Percentiles rank a stretch among this genome's conserved stretches.
phyloP scores from a whole-genome alignment of 192 early-diverging fungal species.

The Coemansia sp. region DNA sequence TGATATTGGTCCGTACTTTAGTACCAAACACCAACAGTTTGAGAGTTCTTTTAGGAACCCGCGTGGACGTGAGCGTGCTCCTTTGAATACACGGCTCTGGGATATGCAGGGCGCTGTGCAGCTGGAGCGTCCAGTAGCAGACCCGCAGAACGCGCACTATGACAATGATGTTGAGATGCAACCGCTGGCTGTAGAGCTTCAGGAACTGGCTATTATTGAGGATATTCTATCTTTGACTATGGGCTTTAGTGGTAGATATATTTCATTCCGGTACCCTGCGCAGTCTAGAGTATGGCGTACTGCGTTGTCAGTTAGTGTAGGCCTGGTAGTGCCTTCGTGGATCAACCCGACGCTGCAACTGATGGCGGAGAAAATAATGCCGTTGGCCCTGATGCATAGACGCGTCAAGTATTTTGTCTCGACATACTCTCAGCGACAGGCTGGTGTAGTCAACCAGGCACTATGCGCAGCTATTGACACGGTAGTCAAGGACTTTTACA shows the following conservation, averaged over 20 bases:
- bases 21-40: conserved; percentile 37
- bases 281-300: conserved; percentile 45
- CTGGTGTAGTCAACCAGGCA: conserved; percentile 87
- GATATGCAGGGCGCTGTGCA: conserved; percentile 21
- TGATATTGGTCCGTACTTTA: conserved; percentile 32
- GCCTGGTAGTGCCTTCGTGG: conserved; percentile 57
- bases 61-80: conserved; percentile 38
- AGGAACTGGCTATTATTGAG: conserved; percentile 83
- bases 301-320: conserved; percentile 19
- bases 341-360: conserved; percentile 55
- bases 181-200: conserved; percentile 51
- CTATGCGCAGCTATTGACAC: conserved; percentile 76
- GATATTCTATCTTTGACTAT: conserved; percentile 86
- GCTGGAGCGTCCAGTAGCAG: neutral
- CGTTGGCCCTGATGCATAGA: conserved; percentile 70
- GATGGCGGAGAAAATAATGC: conserved; percentile 74
- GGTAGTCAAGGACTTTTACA: conserved; percentile 79
- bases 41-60: conserved; percentile 43
- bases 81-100: conserved; percentile 29
- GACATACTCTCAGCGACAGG: conserved; percentile 67
- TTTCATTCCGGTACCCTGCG: conserved; percentile 45
- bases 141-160: conserved; percentile 12
- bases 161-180: conserved; percentile 34
- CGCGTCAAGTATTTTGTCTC: conserved; percentile 76
- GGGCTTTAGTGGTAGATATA: conserved; percentile 79